phyloP scores from a whole-genome alignment of 2,329 filamentous ascomycete species.

The Colletotrichum melonis region DNA sequence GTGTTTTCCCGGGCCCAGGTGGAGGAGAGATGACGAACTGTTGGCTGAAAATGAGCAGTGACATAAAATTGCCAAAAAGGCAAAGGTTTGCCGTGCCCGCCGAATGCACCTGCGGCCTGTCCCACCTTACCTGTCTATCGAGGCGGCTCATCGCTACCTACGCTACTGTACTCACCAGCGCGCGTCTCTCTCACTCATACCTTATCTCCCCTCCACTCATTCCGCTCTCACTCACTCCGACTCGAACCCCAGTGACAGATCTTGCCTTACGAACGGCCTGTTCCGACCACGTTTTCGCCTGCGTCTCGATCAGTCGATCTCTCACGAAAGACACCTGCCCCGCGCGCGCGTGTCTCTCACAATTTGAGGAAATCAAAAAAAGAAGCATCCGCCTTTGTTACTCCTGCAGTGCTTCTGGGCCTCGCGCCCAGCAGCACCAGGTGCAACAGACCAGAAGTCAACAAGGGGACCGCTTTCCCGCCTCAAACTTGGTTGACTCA shows the following conservation, averaged over 20 bases:
- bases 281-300: slow-evolving; percentile 23
- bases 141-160: neutral
- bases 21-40: slow-evolving; percentile 37
- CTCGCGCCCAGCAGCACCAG: slow-evolving; percentile 31
- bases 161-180: neutral
- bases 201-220: neutral
- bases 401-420: slow-evolving; percentile 30
- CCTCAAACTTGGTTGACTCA: slow-evolving; percentile 26
- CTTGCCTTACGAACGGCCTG: slow-evolving; percentile 13
- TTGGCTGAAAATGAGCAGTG: slow-evolving; percentile 33
- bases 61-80: slow-evolving; percentile 29
- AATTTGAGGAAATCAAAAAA: neutral
- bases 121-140: neutral
- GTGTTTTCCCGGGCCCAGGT: slow-evolving; percentile 27
- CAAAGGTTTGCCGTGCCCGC: slow-evolving; percentile 21
- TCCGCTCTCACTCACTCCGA: neutral
- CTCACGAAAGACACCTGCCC: neutral
- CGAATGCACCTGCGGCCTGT: neutral
- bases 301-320: slow-evolving; percentile 10
- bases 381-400: slow-evolving; percentile 10
- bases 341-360: neutral
- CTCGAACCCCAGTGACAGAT: neutral
- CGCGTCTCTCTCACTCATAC: neutral
- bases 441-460: slow-evolving; percentile 13
- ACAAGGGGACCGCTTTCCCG: slow-evolving; percentile 1